Percentiles rank a stretch among this genome's conserved stretches.
Conservation (phyloP, 1,284 basidiomycete species). For the Cutaneotrichosporon sp. region DNA sequence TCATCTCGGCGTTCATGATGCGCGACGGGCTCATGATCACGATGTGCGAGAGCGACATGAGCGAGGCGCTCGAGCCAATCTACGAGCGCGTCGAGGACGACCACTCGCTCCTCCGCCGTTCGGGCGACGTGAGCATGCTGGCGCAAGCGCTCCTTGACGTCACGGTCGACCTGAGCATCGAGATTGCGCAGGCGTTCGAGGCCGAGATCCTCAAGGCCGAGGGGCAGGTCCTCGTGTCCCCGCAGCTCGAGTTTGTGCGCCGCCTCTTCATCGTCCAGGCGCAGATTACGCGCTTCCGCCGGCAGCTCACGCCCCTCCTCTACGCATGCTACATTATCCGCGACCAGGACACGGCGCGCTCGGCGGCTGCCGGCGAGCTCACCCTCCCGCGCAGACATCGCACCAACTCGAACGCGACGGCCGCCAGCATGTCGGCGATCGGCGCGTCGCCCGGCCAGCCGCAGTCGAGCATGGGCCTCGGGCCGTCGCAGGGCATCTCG, state of each 20-base stretch:
- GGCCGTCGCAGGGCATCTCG: conserved; percentile 6
- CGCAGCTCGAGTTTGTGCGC: conserved; percentile 52
- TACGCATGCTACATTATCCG: conserved; percentile 50
- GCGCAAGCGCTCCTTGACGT: conserved; percentile 52
- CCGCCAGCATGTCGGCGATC: not conserved
- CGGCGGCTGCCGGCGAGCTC: conserved; percentile 34
- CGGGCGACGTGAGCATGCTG: conserved; percentile 53
- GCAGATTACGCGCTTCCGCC: conserved; percentile 50
- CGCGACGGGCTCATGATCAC: conserved; percentile 52
- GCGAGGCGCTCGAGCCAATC: conserved; percentile 49
- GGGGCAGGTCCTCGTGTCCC: conserved; percentile 49
- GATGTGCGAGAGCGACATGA: conserved; percentile 38
- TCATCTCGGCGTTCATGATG: conserved; percentile 51
- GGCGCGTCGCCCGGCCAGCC: not conserved
- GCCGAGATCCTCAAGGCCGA: conserved; percentile 52
- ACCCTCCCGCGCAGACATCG: conserved; percentile 9
- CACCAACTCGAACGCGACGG: not conserved
- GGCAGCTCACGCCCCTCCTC: conserved; percentile 47
- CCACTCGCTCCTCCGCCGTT: conserved; percentile 46
- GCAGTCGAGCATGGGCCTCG: not conserved
- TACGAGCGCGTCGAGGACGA: conserved; percentile 50
- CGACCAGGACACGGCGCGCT: conserved; percentile 49
- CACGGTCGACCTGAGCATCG: conserved; percentile 47
- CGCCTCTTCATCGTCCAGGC: conserved; percentile 52
- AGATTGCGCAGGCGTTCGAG: conserved; percentile 53